Evolutionary conservation across 2,329 filamentous ascomycete species (phyloP).

Genomic region (Colletotrichum sp.): DNA sequence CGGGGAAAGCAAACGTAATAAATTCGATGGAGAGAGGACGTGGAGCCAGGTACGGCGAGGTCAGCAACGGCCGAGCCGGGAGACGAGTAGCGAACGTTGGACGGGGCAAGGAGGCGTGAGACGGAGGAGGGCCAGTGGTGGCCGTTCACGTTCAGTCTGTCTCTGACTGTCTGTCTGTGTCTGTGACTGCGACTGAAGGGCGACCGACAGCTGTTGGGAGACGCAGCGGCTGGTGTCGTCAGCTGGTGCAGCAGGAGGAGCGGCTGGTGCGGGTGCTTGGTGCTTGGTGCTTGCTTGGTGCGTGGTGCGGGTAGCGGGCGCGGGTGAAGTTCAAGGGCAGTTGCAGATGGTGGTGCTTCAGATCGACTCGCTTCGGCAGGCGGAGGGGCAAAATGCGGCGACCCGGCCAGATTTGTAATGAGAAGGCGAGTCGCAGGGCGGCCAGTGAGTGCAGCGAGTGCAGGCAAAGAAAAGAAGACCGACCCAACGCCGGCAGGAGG

Average conservation of each 20-base stretch:
- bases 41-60: not conserved
- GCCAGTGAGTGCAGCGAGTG: not conserved
- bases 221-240: not conserved
- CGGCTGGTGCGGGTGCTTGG: not conserved
- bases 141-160: not conserved
- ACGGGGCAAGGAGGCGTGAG: not conserved
- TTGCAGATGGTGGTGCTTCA: not conserved
- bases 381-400: slow-evolving; percentile 17
- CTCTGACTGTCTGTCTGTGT: not conserved
- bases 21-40: not conserved
- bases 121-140: not conserved
- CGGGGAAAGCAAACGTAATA: slow-evolving; percentile 8
- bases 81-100: not conserved
- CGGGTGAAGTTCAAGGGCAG: not conserved
- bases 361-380: not conserved
- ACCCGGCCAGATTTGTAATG: slow-evolving; percentile 16
- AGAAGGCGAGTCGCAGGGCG: not conserved
- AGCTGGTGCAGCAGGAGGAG: not conserved
- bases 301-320: not conserved
- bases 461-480: not conserved
- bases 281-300: not conserved
- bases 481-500: not conserved
- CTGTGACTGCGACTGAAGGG: not conserved
- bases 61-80: not conserved
- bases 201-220: not conserved